These are phyloP conservation scores for Lodderomyces pseudojiufengensis DNA, from an alignment of 1,139 yeast species.

Conservation along the genomic window DNA sequence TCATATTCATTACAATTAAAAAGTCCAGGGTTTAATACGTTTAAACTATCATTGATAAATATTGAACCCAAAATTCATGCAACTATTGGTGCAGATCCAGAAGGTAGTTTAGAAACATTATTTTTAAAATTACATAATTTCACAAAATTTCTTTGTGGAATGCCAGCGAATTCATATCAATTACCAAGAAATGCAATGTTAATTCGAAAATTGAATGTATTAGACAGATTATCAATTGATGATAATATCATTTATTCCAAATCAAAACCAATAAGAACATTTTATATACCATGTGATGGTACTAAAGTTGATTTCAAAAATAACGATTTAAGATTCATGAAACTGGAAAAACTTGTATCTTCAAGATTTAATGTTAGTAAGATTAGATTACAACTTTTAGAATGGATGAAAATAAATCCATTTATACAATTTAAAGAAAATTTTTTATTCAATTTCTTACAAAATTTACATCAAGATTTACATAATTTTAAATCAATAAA, in stretches of 20 bases:
- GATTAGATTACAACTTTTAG: slow-evolving; percentile 29
- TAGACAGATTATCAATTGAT: slow-evolving; percentile 14
- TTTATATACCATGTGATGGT: slow-evolving; percentile 22
- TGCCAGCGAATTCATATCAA: slow-evolving; percentile 9
- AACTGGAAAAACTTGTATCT: slow-evolving; percentile 11
- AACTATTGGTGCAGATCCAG: slow-evolving; percentile 6
- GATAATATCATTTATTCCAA: slow-evolving; percentile 6
- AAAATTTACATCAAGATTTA: slow-evolving; percentile 13
- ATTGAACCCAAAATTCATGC: slow-evolving; percentile 8
- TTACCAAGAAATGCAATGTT: slow-evolving; percentile 11
- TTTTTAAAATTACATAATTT: slow-evolving; percentile 15
- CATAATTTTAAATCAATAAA: slow-evolving; percentile 11
- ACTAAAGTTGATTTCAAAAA: slow-evolving; percentile 33
- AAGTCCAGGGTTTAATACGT: slow-evolving; percentile 3
- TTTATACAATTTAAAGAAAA: slow-evolving; percentile 30
- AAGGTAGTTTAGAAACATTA: slow-evolving; percentile 9
- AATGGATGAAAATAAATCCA: slow-evolving; percentile 41
- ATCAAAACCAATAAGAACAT: neutral
- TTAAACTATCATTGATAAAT: slow-evolving; percentile 9
- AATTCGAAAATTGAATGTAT: slow-evolving; percentile 14
- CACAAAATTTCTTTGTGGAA: slow-evolving; percentile 15
- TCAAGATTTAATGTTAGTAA: slow-evolving; percentile 18
- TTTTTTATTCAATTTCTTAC: slow-evolving; percentile 20
- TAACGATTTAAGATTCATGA: slow-evolving; percentile 33
- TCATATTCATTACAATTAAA: slow-evolving; percentile 6